A percentile compares a stretch with the other conserved stretches of the same genome.
Evolutionary conservation across 495 filamentous ascomycete species (phyloP).

Genomic region (Thermochaetoides thermophila): DNA sequence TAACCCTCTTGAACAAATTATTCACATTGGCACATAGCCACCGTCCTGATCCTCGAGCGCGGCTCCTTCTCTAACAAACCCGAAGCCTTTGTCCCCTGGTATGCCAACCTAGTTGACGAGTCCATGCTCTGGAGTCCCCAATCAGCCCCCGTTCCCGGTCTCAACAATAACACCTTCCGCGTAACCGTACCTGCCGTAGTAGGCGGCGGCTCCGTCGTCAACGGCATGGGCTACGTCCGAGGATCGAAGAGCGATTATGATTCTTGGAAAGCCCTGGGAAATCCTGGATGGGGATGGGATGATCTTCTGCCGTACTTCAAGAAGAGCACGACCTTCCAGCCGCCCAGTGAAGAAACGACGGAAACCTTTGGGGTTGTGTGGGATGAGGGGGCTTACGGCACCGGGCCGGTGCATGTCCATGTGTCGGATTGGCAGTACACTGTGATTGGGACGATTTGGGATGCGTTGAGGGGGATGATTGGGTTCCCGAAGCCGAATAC

Average conservation of each 20-base stretch:
- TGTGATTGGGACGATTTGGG: constrained; percentile 11
- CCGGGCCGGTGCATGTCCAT: constrained; percentile 11
- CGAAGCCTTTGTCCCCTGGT: constrained; percentile 13
- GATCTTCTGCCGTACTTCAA: constrained; percentile 34
- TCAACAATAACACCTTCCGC: constrained; percentile 12
- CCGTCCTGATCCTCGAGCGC: constrained; percentile 34
- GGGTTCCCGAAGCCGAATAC: constrained; percentile 2
- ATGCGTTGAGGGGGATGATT: constrained; percentile 6
- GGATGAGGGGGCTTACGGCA: constrained; percentile 8
- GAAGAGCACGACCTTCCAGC: constrained; percentile 33
- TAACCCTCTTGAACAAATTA: no score
- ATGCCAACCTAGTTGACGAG: constrained; percentile 8
- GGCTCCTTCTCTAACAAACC: constrained; percentile 17
- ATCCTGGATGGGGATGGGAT: constrained; percentile 44
- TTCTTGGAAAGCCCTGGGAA: constrained; percentile 41
- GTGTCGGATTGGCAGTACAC: constrained; percentile 15
- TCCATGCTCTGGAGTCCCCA: constrained; percentile 14
- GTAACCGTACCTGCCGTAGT: constrained; percentile 20
- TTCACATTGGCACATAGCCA: no score
- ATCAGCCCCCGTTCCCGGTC: constrained; percentile 12
- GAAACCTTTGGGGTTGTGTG: no score
- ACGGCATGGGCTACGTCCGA: constrained; percentile 31
- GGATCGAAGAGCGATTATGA: constrained; percentile 46
- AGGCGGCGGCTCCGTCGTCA: constrained; percentile 28
- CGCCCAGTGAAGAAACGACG: constrained; percentile 13